phyloP scores from a whole-genome alignment of 1,139 yeast genomes.

The Debaryomyces sp. region DNA sequence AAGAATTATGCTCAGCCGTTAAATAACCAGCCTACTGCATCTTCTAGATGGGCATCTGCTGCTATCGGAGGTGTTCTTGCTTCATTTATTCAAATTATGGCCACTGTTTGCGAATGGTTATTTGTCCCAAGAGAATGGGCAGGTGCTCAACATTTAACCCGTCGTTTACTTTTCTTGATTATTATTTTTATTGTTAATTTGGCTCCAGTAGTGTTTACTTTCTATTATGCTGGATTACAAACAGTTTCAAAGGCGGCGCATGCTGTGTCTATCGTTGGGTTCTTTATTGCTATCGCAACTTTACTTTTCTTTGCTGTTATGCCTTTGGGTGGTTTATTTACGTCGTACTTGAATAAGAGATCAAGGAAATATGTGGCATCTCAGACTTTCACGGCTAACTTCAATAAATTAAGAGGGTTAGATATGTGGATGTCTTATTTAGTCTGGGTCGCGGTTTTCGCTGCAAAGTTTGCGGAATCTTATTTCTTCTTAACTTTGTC shows the following conservation, averaged over 20 bases:
- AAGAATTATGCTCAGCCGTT: slow-evolving; percentile 79
- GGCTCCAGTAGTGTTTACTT: slow-evolving; percentile 85
- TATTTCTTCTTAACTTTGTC: slow-evolving; percentile 91
- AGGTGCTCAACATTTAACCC: slow-evolving; percentile 94
- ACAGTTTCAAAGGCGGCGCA: slow-evolving; percentile 74
- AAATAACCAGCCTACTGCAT: slow-evolving; percentile 83
- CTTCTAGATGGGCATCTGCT: slow-evolving; percentile 89
- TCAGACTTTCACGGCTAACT: slow-evolving; percentile 94
- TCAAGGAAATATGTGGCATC: slow-evolving; percentile 91
- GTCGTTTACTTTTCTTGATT: slow-evolving; percentile 79
- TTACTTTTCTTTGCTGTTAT: slow-evolving; percentile 83
- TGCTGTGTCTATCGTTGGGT: slow-evolving; percentile 83
- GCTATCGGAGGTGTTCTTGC: slow-evolving; percentile 95
- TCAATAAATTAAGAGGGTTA: slow-evolving; percentile 75
- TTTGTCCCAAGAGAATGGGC: slow-evolving; percentile 99
- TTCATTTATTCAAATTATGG: slow-evolving; percentile 74
- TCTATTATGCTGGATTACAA: slow-evolving; percentile 76
- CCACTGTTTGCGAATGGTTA: slow-evolving; percentile 92
- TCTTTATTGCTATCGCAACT: slow-evolving; percentile 85
- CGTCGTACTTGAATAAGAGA: slow-evolving; percentile 85
- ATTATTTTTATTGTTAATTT: slow-evolving; percentile 70
- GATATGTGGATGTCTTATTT: slow-evolving; percentile 97
- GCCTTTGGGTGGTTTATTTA: slow-evolving; percentile 97
- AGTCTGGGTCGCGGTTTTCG: slow-evolving; percentile 85
- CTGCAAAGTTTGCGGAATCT: slow-evolving; percentile 87